Evolutionary conservation across 371 early-diverging fungal genomes (phyloP).

Genomic region (Mucor lusitanicus): DNA sequence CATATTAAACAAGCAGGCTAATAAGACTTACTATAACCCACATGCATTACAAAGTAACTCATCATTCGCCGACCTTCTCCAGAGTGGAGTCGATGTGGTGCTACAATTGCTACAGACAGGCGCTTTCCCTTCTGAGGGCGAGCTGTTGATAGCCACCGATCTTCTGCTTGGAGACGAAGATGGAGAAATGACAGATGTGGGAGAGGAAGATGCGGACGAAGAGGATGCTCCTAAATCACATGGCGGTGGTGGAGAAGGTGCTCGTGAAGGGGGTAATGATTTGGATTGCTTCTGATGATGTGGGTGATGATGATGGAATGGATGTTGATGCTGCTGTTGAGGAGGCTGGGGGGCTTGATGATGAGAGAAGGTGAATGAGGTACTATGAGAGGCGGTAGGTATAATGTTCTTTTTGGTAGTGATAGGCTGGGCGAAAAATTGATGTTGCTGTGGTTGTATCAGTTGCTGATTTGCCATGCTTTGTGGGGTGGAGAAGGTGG

Average conservation of each 20-base stretch:
- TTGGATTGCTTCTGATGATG: conserved; percentile 17
- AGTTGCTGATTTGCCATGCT: background rate
- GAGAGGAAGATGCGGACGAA: conserved; percentile 1
- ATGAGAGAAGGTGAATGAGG: background rate
- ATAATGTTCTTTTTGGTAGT: background rate
- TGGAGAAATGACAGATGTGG: conserved; percentile 1
- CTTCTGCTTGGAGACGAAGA: conserved; percentile 14
- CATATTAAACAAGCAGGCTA: background rate
- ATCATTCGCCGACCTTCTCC: conserved; percentile 88
- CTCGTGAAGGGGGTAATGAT: conserved; percentile 25
- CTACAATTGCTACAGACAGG: conserved; percentile 83
- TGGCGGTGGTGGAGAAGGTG: conserved; percentile 15
- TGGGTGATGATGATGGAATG: conserved; percentile 7
- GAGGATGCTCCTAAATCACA: conserved; percentile 1
- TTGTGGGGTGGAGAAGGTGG: background rate
- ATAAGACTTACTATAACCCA: conserved; percentile 71
- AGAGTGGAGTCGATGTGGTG: conserved; percentile 90
- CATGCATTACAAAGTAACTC: conserved; percentile 93
- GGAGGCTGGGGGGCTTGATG: conserved; percentile 1
- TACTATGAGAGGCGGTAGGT: background rate
- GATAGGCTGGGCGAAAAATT: conserved; percentile 2
- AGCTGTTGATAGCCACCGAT: conserved; percentile 13
- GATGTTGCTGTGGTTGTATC: background rate
- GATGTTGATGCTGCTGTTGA: conserved; percentile 8
- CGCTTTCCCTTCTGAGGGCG: conserved; percentile 22